Evolutionary conservation across 495 filamentous ascomycete species (phyloP).

Genomic region (Xylaria curta): DNA sequence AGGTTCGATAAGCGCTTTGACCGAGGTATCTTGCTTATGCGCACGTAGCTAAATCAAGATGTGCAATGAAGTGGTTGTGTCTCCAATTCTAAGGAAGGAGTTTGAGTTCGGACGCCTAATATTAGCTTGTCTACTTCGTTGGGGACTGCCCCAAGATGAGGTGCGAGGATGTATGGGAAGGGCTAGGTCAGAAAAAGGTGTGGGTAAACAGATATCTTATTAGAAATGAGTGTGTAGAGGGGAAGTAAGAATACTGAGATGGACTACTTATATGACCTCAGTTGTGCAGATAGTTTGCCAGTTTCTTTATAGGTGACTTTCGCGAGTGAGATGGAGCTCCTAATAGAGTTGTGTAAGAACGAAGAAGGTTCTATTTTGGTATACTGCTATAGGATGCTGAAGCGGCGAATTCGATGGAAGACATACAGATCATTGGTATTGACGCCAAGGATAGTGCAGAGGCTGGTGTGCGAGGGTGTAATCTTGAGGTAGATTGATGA

Average conservation of each 20-base stretch:
- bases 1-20: not conserved
- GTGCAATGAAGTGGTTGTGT: not conserved
- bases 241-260: not conserved
- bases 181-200: not conserved
- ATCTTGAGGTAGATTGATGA: not conserved
- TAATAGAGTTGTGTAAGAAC: not conserved
- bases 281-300: not conserved
- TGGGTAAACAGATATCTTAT: not conserved
- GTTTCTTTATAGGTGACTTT: not conserved
- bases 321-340: not conserved
- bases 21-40: not conserved
- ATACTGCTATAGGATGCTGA: not conserved
- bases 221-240: not conserved
- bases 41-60: not conserved
- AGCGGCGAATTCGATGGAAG: not conserved
- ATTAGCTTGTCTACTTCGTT: not conserved
- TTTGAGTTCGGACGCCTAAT: not conserved
- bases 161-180: not conserved
- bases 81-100: not conserved
- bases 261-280: not conserved
- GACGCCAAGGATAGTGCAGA: not conserved
- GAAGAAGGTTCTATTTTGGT: not conserved
- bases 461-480: not conserved
- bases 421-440: not conserved
- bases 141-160: not conserved